These are phyloP conservation scores for Trichoderma aggressivum DNA, from an alignment of 2,329 filamentous ascomycete genomes.

Conservation along the genomic window DNA sequence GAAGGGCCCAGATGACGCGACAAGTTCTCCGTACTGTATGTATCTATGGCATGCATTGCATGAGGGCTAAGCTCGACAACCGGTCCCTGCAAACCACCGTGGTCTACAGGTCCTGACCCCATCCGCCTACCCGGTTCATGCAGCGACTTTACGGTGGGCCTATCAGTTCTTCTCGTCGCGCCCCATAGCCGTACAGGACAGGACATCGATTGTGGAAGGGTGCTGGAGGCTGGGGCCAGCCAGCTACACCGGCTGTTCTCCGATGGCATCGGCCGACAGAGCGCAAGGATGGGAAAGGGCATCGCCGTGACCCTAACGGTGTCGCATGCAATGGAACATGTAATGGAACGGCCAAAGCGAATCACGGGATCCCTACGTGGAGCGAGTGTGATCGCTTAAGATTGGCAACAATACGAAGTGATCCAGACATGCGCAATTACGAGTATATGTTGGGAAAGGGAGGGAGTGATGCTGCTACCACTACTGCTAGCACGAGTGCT, in stretches of 20 bases:
- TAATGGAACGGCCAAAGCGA: not conserved
- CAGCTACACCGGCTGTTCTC: not conserved
- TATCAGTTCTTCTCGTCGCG: not conserved
- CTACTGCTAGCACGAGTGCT: not conserved
- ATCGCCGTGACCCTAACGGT: not conserved
- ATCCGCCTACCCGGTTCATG: slow-evolving; percentile 19
- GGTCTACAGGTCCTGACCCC: slow-evolving; percentile 1
- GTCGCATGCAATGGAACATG: not conserved
- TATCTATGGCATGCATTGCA: slow-evolving; percentile 26
- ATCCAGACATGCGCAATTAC: not conserved
- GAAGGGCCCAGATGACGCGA: slow-evolving; percentile 14
- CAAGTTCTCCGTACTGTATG: slow-evolving; percentile 15
- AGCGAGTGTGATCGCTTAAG: not conserved
- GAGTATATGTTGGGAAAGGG: not conserved
- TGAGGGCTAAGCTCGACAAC: slow-evolving; percentile 21
- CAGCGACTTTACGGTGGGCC: slow-evolving; percentile 16
- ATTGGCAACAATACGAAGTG: not conserved
- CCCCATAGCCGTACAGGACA: not conserved
- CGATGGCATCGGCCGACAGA: slow-evolving; percentile 12
- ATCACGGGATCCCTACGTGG: not conserved
- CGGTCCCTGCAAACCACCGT: slow-evolving; percentile 18
- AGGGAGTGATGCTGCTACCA: not conserved
- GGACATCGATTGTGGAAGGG: not conserved
- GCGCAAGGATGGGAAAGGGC: not conserved
- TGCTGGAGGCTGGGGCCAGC: not conserved